A percentile compares a stretch with the other conserved stretches of the same genome.
phyloP scores from a whole-genome alignment of 345 rosid species.

The Euphorbia lathyris region DNA sequence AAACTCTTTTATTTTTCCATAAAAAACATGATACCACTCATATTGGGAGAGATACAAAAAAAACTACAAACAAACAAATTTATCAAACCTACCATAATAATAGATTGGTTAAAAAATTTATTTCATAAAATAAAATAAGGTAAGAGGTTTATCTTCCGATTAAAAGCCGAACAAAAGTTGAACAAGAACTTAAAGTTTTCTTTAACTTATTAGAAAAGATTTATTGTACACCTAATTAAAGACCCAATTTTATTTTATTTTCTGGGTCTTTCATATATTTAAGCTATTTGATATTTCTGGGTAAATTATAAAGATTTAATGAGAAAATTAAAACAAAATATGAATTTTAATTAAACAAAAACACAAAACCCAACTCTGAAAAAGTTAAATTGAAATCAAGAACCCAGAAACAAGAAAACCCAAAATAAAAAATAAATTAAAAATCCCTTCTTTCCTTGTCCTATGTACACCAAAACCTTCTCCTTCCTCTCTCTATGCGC shows the following conservation, averaged over 20 bases:
- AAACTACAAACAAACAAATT: no score
- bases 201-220: no score
- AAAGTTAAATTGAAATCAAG: neutral
- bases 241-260: neutral
- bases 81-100: no score
- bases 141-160: no score
- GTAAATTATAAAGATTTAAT: neutral
- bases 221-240: neutral
- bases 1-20: no score
- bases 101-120: no score
- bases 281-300: neutral
- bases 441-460: neutral
- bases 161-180: no score
- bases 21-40: no score
- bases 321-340: neutral
- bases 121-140: no score
- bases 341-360: slow-evolving; percentile 1
- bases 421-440: neutral
- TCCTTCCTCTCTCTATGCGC: slow-evolving; percentile 1
- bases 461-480: neutral
- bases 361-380: slow-evolving; percentile 1
- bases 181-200: no score
- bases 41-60: no score
- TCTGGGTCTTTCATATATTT: neutral
- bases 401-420: neutral